phyloP scores from a whole-genome alignment of 441 rosid genomes.

The Gossypium gossypioides region DNA sequence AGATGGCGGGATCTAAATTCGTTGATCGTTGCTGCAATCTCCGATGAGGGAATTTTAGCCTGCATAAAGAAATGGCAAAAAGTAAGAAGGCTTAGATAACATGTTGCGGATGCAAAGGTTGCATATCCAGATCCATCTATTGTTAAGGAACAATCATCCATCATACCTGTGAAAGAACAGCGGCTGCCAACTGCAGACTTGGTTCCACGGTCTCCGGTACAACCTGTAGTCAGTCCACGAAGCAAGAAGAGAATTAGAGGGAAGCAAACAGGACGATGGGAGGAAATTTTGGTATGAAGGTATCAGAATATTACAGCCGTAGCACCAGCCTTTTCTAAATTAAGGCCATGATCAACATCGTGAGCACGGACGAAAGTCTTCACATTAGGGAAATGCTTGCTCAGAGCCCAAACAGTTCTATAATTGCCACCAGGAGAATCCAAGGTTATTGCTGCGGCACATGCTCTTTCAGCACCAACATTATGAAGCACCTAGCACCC shows the following conservation, averaged over 20 bases:
- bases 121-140: slow-evolving; percentile 4
- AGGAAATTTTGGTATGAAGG: slow-evolving; percentile 13
- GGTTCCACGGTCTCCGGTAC: slow-evolving; percentile 97
- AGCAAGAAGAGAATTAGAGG: not conserved
- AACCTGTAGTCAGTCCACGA: slow-evolving; percentile 38
- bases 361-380: slow-evolving; percentile 97
- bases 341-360: slow-evolving; percentile 91
- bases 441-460: slow-evolving; percentile 91
- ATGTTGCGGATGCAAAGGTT: not conserved
- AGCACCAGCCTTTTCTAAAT: slow-evolving; percentile 94
- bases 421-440: slow-evolving; percentile 96
- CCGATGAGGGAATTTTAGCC: slow-evolving; percentile 84
- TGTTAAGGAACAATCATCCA: slow-evolving; percentile 1
- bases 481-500: slow-evolving; percentile 77
- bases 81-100: not conserved
- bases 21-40: slow-evolving; percentile 80
- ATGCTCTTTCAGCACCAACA: slow-evolving; percentile 91
- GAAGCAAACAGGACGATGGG: not conserved
- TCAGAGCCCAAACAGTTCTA: slow-evolving; percentile 97
- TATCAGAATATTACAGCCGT: slow-evolving; percentile 60
- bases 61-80: slow-evolving; percentile 14
- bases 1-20: slow-evolving; percentile 90
- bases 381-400: slow-evolving; percentile 89
- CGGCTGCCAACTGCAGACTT: slow-evolving; percentile 96
- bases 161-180: slow-evolving; percentile 91